Conservation (phyloP, 306 rosid species). For the Senna tora region DNA sequence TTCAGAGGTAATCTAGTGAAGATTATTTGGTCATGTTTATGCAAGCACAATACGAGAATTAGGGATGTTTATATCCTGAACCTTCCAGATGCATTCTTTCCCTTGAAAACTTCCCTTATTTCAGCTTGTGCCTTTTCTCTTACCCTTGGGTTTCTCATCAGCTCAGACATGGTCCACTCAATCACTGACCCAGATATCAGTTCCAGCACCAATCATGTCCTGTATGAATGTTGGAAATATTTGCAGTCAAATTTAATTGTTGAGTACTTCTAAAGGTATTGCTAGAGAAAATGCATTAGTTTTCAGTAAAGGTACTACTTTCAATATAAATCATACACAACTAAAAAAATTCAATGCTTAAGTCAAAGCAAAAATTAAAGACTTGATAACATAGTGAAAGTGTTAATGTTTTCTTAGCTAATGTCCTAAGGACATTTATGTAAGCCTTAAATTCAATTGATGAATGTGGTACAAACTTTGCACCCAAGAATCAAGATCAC, state of each 20-base stretch:
- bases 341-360: not conserved
- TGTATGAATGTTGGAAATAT: not conserved
- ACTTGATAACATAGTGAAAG: not conserved
- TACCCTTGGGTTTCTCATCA: conserved; percentile 39
- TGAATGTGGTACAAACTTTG: not conserved
- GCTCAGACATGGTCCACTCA: conserved; percentile 43
- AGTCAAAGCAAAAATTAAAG: not conserved
- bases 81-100: no score
- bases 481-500: not conserved
- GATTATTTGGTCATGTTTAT: no score
- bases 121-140: conserved; percentile 38
- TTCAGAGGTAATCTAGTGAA: no score
- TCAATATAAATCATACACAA: not conserved
- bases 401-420: not conserved
- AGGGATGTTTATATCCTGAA: no score
- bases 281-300: not conserved
- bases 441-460: conserved; percentile 4
- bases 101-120: conserved; percentile 31
- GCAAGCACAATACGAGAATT: no score
- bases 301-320: conserved; percentile 13
- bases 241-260: not conserved
- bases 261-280: not conserved
- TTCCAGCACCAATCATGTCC: conserved; percentile 42
- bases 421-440: not conserved
- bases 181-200: conserved; percentile 36